Evolutionary conservation across 805 yeast species (phyloP).

Genomic region (Candida orba): DNA sequence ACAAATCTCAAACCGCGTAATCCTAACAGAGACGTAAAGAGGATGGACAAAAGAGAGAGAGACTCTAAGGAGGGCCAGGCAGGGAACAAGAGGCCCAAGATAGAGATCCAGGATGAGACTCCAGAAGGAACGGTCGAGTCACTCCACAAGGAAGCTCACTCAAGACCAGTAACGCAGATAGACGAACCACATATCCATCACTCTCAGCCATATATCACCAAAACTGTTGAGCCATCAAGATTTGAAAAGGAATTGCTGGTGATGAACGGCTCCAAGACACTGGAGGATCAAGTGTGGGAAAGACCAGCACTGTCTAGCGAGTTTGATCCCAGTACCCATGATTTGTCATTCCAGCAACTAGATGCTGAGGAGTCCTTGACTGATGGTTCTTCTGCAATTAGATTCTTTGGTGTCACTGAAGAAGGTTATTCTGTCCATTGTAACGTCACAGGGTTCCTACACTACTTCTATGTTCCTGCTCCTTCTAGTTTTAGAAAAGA

Average conservation of each 20-base stretch:
- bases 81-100: slow-evolving; percentile 12
- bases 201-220: slow-evolving; percentile 24
- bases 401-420: slow-evolving; percentile 89
- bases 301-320: slow-evolving; percentile 49
- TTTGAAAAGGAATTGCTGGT: slow-evolving; percentile 46
- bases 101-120: slow-evolving; percentile 6
- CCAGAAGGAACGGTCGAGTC: slow-evolving; percentile 17
- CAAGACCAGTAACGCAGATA: slow-evolving; percentile 15
- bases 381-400: slow-evolving; percentile 54
- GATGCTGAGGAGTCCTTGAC: slow-evolving; percentile 83
- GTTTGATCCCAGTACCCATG: slow-evolving; percentile 41
- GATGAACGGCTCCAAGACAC: slow-evolving; percentile 28
- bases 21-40: not conserved
- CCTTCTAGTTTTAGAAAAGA: slow-evolving; percentile 66
- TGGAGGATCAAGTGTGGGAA: slow-evolving; percentile 36
- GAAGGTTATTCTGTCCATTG: slow-evolving; percentile 87
- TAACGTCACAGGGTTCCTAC: slow-evolving; percentile 81
- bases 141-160: slow-evolving; percentile 22
- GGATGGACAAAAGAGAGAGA: slow-evolving; percentile 2
- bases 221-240: slow-evolving; percentile 33
- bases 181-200: slow-evolving; percentile 19
- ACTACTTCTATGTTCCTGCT: slow-evolving; percentile 87
- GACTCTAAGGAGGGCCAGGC: not conserved
- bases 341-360: slow-evolving; percentile 78
- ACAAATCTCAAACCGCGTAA: not conserved